Percentiles rank a stretch among this genome's conserved stretches.
Evolutionary conservation across 345 rosid genomes (phyloP).

Genomic region (Excoecaria agallocha): DNA sequence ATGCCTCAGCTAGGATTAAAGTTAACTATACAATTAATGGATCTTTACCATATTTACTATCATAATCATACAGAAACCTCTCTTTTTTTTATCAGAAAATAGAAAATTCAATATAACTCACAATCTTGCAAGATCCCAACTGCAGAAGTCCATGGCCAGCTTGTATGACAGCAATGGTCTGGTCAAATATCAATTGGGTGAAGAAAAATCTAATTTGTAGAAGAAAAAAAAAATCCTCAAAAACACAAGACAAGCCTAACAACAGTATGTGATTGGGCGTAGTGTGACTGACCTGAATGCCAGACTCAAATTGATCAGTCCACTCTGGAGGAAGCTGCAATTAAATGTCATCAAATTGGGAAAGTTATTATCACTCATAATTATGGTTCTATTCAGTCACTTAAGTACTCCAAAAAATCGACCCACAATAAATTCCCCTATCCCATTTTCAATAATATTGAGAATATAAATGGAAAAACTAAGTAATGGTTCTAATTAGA

Average conservation of each 20-base stretch:
- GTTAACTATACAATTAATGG: no score
- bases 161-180: slow-evolving; percentile 99
- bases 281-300: slow-evolving; percentile 71
- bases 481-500: background rate
- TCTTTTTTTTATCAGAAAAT: background rate
- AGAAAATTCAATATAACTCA: slow-evolving; percentile 37
- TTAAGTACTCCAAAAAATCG: slow-evolving; percentile 12
- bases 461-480: no score
- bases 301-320: slow-evolving; percentile 99
- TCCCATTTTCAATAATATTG: no score
- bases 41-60: no score
- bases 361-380: no score
- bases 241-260: background rate
- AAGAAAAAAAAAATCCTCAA: background rate
- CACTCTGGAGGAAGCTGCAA: slow-evolving; percentile 97
- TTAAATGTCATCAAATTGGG: no score
- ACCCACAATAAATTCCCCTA: slow-evolving; percentile 8
- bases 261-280: background rate
- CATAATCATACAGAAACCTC: slow-evolving; percentile 42
- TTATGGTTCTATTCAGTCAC: slow-evolving; percentile 34
- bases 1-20: no score
- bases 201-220: background rate
- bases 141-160: slow-evolving; percentile 98
- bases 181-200: slow-evolving; percentile 14
- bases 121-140: slow-evolving; percentile 93